These are phyloP conservation scores for Daldinia childiae DNA, from an alignment of 495 filamentous ascomycete species.

Conservation along the genomic window DNA sequence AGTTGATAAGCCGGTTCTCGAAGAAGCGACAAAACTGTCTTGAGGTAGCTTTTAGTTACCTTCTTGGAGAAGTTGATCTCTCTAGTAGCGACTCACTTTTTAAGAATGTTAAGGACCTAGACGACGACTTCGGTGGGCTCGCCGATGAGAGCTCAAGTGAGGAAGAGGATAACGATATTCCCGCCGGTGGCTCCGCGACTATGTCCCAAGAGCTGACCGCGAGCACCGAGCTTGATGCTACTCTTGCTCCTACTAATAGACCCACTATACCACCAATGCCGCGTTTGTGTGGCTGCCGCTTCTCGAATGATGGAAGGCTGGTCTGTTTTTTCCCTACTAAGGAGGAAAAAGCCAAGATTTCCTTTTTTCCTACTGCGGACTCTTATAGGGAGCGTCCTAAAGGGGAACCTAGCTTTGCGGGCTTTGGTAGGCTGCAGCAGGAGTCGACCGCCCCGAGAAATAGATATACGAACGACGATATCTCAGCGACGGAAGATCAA, in stretches of 20 bases:
- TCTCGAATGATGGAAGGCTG: constrained; percentile 79
- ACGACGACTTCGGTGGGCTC: constrained; percentile 66
- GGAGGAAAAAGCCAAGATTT: constrained; percentile 72
- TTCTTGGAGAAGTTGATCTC: constrained; percentile 82
- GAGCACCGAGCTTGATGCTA: constrained; percentile 61
- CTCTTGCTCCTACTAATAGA: constrained; percentile 67
- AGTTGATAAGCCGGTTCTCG: constrained; percentile 74
- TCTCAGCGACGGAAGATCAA: constrained; percentile 60
- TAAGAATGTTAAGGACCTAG: constrained; percentile 68
- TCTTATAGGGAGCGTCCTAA: constrained; percentile 69
- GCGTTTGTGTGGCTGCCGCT: constrained; percentile 77
- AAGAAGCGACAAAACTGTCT: constrained; percentile 78
- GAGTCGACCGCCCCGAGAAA: constrained; percentile 59
- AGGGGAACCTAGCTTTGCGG: constrained; percentile 79
- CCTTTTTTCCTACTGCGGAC: constrained; percentile 67
- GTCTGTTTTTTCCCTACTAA: constrained; percentile 90
- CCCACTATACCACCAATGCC: constrained; percentile 81
- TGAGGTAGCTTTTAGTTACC: constrained; percentile 81
- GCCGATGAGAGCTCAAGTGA: constrained; percentile 82
- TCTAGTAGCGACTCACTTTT: constrained; percentile 78
- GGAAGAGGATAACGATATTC: constrained; percentile 77
- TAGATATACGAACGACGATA: constrained; percentile 59
- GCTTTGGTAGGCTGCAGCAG: constrained; percentile 79
- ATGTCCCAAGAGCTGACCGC: constrained; percentile 66
- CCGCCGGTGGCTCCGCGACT: constrained; percentile 58